These are phyloP conservation scores for Lactarius psammicola DNA, from an alignment of 768 basidiomycete species.

Conservation along the genomic window DNA sequence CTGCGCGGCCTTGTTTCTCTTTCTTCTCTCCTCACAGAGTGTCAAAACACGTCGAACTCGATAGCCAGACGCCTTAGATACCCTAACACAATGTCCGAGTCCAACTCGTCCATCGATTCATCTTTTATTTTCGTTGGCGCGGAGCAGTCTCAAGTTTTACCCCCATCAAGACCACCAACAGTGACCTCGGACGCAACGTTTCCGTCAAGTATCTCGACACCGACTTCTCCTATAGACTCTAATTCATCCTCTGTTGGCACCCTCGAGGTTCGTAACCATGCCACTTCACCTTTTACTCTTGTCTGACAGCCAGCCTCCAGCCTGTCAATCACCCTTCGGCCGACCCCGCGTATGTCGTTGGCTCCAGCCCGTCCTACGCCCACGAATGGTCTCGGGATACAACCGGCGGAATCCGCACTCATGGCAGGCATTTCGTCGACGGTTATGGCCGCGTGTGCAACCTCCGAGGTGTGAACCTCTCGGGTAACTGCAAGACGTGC, in stretches of 20 bases:
- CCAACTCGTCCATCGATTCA: slow-evolving; percentile 8
- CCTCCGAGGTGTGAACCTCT: slow-evolving; percentile 82
- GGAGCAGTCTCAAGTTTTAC: slow-evolving; percentile 19
- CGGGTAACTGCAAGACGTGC: slow-evolving; percentile 80
- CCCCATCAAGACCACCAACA: slow-evolving; percentile 15
- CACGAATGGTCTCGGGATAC: slow-evolving; percentile 67
- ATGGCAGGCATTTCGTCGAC: slow-evolving; percentile 84
- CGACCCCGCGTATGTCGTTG: slow-evolving; percentile 44
- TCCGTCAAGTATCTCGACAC: slow-evolving; percentile 24
- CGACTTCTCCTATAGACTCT: slow-evolving; percentile 23
- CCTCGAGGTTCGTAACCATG: slow-evolving; percentile 12
- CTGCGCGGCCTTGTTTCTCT: neutral
- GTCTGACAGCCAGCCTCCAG: slow-evolving; percentile 13
- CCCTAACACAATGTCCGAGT: slow-evolving; percentile 15
- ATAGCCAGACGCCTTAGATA: neutral
- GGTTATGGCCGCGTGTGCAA: slow-evolving; percentile 73
- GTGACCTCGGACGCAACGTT: slow-evolving; percentile 20
- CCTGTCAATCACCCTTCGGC: slow-evolving; percentile 47
- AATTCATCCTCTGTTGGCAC: slow-evolving; percentile 13
- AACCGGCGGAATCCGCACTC: slow-evolving; percentile 57
- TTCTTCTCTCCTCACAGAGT: neutral
- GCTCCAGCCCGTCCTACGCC: slow-evolving; percentile 53
- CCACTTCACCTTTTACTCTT: neutral
- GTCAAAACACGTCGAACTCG: neutral
- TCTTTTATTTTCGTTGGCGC: slow-evolving; percentile 19